These are phyloP conservation scores for Sporothrix phasma DNA, from an alignment of 2,329 filamentous ascomycete genomes.

Conservation along the genomic window DNA sequence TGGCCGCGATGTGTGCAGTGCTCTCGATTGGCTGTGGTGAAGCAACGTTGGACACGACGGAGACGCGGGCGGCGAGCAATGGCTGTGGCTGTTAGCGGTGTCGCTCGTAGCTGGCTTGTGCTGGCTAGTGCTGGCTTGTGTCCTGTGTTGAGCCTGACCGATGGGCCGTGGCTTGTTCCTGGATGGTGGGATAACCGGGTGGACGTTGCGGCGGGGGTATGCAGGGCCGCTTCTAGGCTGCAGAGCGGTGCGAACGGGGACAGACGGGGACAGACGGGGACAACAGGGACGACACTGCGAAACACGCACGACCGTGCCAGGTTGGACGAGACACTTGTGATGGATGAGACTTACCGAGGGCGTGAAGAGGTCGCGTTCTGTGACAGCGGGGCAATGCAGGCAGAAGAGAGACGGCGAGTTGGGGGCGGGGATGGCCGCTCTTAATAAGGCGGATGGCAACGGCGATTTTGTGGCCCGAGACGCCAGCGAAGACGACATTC, in stretches of 20 bases:
- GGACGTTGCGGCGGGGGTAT: neutral
- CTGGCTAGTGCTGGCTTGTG: neutral
- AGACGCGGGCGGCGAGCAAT: neutral
- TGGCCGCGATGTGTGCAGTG: neutral
- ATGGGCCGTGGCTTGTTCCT: neutral
- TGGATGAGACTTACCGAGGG: conserved; percentile 11
- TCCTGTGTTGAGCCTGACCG: neutral
- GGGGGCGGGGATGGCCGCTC: conserved; percentile 11
- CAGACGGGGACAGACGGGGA: neutral
- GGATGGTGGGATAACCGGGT: neutral
- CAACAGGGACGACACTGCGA: too few species aligned
- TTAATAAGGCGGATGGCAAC: conserved; percentile 12
- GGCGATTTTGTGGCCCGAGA: conserved; percentile 12
- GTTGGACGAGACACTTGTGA: neutral
- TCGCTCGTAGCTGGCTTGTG: too few species aligned
- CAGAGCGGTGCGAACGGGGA: neutral
- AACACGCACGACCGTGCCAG: neutral
- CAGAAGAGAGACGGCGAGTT: conserved; percentile 7
- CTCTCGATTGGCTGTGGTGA: conserved; percentile 3
- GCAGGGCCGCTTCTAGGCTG: neutral
- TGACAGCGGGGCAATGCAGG: conserved; percentile 17
- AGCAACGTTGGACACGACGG: neutral
- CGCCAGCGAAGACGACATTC: conserved; percentile 11
- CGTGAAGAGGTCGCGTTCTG: conserved; percentile 1
- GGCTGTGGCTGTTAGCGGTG: conserved; percentile 6